These are phyloP conservation scores for Psilocybe cyanescens DNA, from an alignment of 768 basidiomycete genomes.

Conservation along the genomic window DNA sequence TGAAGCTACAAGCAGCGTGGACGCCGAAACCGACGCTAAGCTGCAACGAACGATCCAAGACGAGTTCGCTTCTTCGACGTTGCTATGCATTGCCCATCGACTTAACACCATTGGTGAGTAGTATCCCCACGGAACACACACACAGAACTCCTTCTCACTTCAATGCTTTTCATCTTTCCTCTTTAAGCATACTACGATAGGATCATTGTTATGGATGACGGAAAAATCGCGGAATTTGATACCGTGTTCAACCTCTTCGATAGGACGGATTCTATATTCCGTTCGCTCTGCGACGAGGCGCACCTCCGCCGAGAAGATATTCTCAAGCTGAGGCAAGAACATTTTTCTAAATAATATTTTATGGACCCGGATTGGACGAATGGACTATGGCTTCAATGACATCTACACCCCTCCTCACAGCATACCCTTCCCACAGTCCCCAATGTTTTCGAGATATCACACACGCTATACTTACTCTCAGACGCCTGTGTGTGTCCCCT, in stretches of 20 bases:
- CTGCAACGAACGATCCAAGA: constrained; percentile 66
- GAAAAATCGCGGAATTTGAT: constrained; percentile 73
- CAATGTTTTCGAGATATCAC: neutral
- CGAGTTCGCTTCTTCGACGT: constrained; percentile 57
- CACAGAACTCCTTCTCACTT: neutral
- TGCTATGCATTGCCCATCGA: constrained; percentile 61
- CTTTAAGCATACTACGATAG: constrained; percentile 63
- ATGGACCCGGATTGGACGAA: neutral
- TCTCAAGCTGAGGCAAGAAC: constrained; percentile 47
- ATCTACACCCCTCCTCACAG: neutral
- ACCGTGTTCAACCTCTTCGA: constrained; percentile 70
- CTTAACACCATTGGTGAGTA: constrained; percentile 59
- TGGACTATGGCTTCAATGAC: neutral
- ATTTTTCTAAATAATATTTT: constrained; percentile 10
- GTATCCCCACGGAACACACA: neutral
- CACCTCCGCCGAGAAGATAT: constrained; percentile 60
- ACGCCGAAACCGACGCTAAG: constrained; percentile 64
- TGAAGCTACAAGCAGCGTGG: constrained; percentile 66
- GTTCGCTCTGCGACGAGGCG: constrained; percentile 71
- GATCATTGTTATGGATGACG: constrained; percentile 74
- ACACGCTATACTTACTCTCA: neutral
- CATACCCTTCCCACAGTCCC: neutral
- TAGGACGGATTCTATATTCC: constrained; percentile 65
- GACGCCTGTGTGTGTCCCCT: no score
- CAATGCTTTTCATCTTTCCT: neutral